phyloP scores from a whole-genome alignment of 2,329 filamentous ascomycete genomes.

The Coccinonectria pachysandricola region DNA sequence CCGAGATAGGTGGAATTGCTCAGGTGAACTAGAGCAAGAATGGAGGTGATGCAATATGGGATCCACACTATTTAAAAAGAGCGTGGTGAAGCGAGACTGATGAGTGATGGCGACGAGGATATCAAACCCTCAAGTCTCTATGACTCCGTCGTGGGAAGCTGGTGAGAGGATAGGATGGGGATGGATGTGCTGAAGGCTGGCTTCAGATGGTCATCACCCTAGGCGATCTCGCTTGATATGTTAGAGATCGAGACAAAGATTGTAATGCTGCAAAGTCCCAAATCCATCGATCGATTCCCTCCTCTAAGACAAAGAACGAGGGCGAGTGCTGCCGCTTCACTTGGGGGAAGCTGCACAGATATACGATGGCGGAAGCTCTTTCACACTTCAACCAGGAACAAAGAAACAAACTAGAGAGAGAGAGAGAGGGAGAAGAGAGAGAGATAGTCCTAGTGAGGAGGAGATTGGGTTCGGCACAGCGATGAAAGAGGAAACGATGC shows the following conservation, averaged over 20 bases:
- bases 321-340: conserved; percentile 10
- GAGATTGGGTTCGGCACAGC: conserved; percentile 14
- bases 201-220: conserved; percentile 17
- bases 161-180: conserved; percentile 5
- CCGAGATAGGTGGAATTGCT: too few species aligned
- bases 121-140: too few species aligned
- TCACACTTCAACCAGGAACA: conserved; percentile 5
- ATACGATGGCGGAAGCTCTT: conserved; percentile 4
- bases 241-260: conserved; percentile 14
- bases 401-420: conserved; percentile 10
- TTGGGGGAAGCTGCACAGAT: conserved; percentile 7
- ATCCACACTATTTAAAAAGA: too few species aligned
- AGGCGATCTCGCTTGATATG: conserved; percentile 12
- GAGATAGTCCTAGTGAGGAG: conserved; percentile 10
- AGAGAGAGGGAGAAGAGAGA: conserved; percentile 9
- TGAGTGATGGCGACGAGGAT: too few species aligned
- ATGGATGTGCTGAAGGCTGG: conserved; percentile 12
- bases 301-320: conserved; percentile 12
- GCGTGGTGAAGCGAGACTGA: too few species aligned
- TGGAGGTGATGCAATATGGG: too few species aligned
- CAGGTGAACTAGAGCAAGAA: too few species aligned
- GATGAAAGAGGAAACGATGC: conserved; percentile 17
- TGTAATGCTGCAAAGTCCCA: conserved; percentile 8
- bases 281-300: conserved; percentile 5
- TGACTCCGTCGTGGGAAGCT: too few species aligned